Base-by-base conservation (phyloP, 2,329 filamentous ascomycete species). In the Penicillium brasilianum region DNA sequence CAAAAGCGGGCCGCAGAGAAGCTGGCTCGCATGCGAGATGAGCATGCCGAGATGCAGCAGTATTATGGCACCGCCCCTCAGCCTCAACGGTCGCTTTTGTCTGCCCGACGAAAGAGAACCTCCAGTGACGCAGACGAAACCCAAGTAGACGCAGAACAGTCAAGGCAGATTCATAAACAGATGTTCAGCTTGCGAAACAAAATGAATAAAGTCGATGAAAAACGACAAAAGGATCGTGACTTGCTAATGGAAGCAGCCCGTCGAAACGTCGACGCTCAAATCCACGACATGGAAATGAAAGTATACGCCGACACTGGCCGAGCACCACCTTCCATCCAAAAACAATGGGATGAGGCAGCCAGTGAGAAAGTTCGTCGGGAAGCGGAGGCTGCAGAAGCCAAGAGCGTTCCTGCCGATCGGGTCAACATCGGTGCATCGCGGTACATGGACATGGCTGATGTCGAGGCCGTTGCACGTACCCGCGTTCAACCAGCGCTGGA, bases 1-100 rank as follows among this genome's bases (percentile, higher is more conserved):
- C 92, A 95, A 71, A 93, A 89, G 71, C 85, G 95, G 57, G 93
- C 94, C 0, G 88, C 93, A 59, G 91, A 96, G 74, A 88, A 93
- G 37, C 81, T 97, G 25, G 87, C 91, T 5, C 94, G 90, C 72
- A 87, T 97, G 61, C 87, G 94, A 43, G 85, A 90, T 59, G 89
- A 93, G 60, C 79, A 84, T 55, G 83, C 87, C 63, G 86, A 88
- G 2, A 90, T 89, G 66, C 86, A 91, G 44, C 87, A 90, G 49
- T 93, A 96, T 74, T 97, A 96, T 71, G 90, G 90, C 32, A 85
- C 81, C 67, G 76, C 79, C 28, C 86, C 67, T 32, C 71, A 77
- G 76, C 81, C 68, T 67, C 60, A 64, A 30, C 80, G 80, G 41
- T 82, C 81, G 2, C 82, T 79, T 61, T 72, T 87, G 39, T 83